Evolutionary conservation across 1,139 yeast species (phyloP), one percentile per base, ranked within the genome.

Genomic region (Zygoascus sp.): DNA sequence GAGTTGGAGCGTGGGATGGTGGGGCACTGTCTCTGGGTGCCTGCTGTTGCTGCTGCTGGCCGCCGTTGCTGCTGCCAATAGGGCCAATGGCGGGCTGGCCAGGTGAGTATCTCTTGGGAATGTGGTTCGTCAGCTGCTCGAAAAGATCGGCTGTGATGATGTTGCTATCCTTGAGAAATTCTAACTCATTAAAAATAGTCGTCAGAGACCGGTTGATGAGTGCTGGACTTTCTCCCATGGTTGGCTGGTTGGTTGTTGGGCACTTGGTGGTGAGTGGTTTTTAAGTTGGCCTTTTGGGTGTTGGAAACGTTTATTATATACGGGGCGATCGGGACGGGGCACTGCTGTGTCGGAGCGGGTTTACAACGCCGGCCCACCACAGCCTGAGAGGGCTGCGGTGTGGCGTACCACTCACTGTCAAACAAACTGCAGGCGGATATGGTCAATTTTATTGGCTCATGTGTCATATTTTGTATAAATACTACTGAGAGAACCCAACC

Each of bases 131-230:
- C 22, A 88, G 68, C 50, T 78, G 75, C 19, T 78, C 68, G 59
- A 66, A 83, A 48, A 83, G 75, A 2, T 68, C 74, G 34, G 77
- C 76, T 22, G 82, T 73, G 49, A 89, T 80, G 44, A 87, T 94
- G 40, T 82, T 81, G 1, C 94, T 83, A 58, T 87, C 96, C 46
- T 69, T 71, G 46, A 89, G 72, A 62, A 88, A 88, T 63, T 87
- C 96, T 45, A 89, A 76, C 63, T 89, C 86, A 10, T 89, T 86
- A 64, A 80, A 79, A 49, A 87, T 70, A 11, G 82, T 80, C 2
- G 90, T 80, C 53, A 87, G 68, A 2, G 96, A 85, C 60, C 95
- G 80, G 68, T 86, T 87, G 51, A 86, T 78, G 45, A 80, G 70
- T 1, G 94, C 84, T 6, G 58, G 49, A 50, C 61, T 59, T 37